Percentiles rank a stretch among this genome's conserved stretches.
Evolutionary conservation across 352 stramenopile genomes (phyloP).

Genomic region (Blastocystis sp.): DNA sequence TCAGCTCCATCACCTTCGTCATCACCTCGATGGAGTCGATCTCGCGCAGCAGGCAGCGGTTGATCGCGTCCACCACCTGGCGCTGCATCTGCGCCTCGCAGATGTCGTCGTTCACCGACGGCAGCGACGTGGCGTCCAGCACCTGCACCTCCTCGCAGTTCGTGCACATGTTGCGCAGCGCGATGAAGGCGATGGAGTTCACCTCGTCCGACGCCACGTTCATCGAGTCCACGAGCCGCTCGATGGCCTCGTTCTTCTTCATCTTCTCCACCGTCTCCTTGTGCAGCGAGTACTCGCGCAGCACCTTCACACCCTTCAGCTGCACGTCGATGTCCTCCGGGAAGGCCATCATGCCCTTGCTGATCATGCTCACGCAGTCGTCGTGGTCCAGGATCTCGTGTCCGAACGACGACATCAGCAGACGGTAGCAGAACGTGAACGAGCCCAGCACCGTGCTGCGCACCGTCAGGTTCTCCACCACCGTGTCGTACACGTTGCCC

Average conservation of each 20-base stretch:
- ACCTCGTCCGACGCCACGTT: conserved; percentile 53
- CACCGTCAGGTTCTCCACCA: conserved; percentile 23
- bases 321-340: conserved; percentile 26
- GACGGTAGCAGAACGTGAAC: conserved; percentile 64
- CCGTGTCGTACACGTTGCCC: conserved; percentile 43
- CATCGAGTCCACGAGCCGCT: conserved; percentile 39
- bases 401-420: conserved; percentile 53
- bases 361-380: conserved; percentile 54
- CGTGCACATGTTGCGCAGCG: conserved; percentile 64
- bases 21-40: conserved; percentile 29
- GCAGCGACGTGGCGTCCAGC: conserved; percentile 56
- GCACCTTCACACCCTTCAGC: conserved; percentile 58
- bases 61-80: conserved; percentile 39
- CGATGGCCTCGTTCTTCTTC: conserved; percentile 40
- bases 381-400: conserved; percentile 54
- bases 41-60: conserved; percentile 19
- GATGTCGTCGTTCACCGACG: conserved; percentile 53
- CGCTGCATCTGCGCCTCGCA: conserved; percentile 44
- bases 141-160: conserved; percentile 65
- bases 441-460: conserved; percentile 42
- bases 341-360: conserved; percentile 17
- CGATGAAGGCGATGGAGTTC: conserved; percentile 58
- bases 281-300: conserved; percentile 64
- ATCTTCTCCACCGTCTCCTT: conserved; percentile 46
- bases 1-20: conserved; percentile 64